phyloP scores from a whole-genome alignment of 495 filamentous ascomycete genomes.

The Terfezia claveryi region DNA sequence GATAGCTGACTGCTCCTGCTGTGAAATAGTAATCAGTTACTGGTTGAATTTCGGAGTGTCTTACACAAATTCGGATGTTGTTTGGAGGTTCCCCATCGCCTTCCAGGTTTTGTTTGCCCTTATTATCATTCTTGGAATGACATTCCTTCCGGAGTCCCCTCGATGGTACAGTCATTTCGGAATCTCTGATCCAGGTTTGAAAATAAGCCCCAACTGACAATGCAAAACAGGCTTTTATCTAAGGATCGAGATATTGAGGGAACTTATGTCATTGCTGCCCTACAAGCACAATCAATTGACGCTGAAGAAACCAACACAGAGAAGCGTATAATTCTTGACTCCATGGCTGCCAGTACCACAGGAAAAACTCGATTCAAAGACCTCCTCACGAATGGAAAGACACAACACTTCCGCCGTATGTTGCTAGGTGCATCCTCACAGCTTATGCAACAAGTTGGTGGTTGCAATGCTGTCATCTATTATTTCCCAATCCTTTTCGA shows the following conservation, averaged over 20 bases:
- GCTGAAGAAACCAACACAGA: slow-evolving; percentile 31
- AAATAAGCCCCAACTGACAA: slow-evolving; percentile 9
- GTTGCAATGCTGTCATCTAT: slow-evolving; percentile 59
- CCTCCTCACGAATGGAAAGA: slow-evolving; percentile 39
- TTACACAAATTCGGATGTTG: slow-evolving; percentile 39
- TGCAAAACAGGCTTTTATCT: slow-evolving; percentile 26
- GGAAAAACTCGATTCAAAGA: slow-evolving; percentile 34
- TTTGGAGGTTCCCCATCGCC: slow-evolving; percentile 64
- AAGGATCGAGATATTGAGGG: slow-evolving; percentile 47
- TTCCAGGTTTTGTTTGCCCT: slow-evolving; percentile 60
- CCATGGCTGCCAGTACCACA: slow-evolving; percentile 33
- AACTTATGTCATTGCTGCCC: slow-evolving; percentile 44
- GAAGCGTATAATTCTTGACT: slow-evolving; percentile 41
- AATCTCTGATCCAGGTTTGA: neutral
- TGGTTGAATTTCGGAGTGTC: slow-evolving; percentile 65
- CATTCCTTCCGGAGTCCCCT: slow-evolving; percentile 52
- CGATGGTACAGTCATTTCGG: slow-evolving; percentile 27
- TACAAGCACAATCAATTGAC: slow-evolving; percentile 36
- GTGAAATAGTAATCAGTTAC: slow-evolving; percentile 40
- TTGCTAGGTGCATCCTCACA: slow-evolving; percentile 37
- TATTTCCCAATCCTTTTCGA: slow-evolving; percentile 62
- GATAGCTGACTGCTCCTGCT: neutral
- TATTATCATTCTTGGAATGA: slow-evolving; percentile 40
- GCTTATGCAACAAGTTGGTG: slow-evolving; percentile 62
- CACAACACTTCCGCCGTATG: slow-evolving; percentile 42